Conservation (phyloP, 1,139 yeast species). For the Pichia sp. region DNA sequence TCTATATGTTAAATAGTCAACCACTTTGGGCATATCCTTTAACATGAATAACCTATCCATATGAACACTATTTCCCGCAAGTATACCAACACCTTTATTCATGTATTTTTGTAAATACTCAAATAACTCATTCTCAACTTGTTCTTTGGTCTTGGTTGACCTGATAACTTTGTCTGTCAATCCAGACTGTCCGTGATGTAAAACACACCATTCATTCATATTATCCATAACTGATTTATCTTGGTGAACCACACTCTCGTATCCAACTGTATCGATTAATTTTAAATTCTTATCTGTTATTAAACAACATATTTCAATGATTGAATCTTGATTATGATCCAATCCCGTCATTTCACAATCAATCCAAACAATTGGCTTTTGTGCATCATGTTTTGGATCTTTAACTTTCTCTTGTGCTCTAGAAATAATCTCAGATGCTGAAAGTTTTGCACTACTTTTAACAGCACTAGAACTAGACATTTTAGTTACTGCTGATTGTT, state of each 20-base stretch:
- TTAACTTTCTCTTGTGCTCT: slow-evolving; percentile 8
- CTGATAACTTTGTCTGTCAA: slow-evolving; percentile 61
- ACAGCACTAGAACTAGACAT: neutral
- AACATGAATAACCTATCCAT: slow-evolving; percentile 85
- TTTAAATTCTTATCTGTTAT: slow-evolving; percentile 78
- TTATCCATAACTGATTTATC: slow-evolving; percentile 55
- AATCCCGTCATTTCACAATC: slow-evolving; percentile 96
- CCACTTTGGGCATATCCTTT: slow-evolving; percentile 71
- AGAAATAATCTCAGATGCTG: slow-evolving; percentile 8
- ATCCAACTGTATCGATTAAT: slow-evolving; percentile 60
- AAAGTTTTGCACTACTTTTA: neutral
- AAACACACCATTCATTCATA: slow-evolving; percentile 84
- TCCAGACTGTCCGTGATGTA: slow-evolving; percentile 69
- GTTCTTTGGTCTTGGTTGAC: slow-evolving; percentile 46
- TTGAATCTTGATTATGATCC: slow-evolving; percentile 61
- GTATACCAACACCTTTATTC: slow-evolving; percentile 47
- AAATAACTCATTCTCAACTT: slow-evolving; percentile 60
- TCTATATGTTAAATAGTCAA: slow-evolving; percentile 72
- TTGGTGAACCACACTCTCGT: slow-evolving; percentile 74
- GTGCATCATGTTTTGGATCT: slow-evolving; percentile 14
- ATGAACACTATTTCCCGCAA: slow-evolving; percentile 91
- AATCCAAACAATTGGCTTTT: slow-evolving; percentile 64
- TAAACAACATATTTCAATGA: slow-evolving; percentile 87
- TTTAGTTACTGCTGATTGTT: neutral
- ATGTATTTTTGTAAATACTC: slow-evolving; percentile 53